Percentiles rank a stretch among this genome's conserved stretches.
These are phyloP conservation scores for Paraphoma chrysanthemicola DNA, from an alignment of 2,329 filamentous ascomycete species.

Conservation along the genomic window DNA sequence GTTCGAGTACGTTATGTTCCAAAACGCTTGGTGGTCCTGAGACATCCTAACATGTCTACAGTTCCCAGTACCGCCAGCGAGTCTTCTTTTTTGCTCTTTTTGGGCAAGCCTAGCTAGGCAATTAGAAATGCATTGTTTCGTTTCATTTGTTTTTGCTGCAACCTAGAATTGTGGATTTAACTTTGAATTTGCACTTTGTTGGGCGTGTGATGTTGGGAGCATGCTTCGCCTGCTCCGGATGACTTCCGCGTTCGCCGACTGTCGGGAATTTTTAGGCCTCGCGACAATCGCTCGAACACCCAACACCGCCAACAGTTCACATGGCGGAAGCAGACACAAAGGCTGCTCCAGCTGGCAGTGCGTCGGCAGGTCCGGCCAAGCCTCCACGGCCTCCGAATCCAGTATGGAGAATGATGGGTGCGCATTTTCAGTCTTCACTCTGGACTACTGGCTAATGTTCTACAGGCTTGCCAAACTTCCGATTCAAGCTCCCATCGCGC, in stretches of 20 bases:
- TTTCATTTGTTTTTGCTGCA: too few relatives aligned
- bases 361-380: constrained; percentile 30
- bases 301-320: constrained; percentile 20
- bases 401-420: constrained; percentile 50
- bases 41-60: constrained; percentile 29
- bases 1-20: constrained; percentile 30
- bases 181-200: too few relatives aligned
- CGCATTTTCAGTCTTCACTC: constrained; percentile 7
- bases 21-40: constrained; percentile 13
- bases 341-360: constrained; percentile 28
- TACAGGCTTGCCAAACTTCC: constrained; percentile 80
- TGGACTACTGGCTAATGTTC: constrained; percentile 14
- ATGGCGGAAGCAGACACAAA: constrained; percentile 45
- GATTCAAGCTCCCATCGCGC: constrained; percentile 84
- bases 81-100: constrained; percentile 19
- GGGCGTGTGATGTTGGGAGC: not conserved
- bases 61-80: constrained; percentile 36
- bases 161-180: too few relatives aligned
- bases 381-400: constrained; percentile 45
- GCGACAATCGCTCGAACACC: constrained; percentile 15
- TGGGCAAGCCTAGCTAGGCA: too few relatives aligned
- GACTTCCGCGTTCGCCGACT: constrained; percentile 24
- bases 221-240: constrained; percentile 13
- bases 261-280: constrained; percentile 33
- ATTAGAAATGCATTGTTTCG: too few relatives aligned